Evolutionary conservation across 208 protist genomes (phyloP), one percentile per base, ranked within the genome.

Genomic region (Crithidia brevicula): DNA sequence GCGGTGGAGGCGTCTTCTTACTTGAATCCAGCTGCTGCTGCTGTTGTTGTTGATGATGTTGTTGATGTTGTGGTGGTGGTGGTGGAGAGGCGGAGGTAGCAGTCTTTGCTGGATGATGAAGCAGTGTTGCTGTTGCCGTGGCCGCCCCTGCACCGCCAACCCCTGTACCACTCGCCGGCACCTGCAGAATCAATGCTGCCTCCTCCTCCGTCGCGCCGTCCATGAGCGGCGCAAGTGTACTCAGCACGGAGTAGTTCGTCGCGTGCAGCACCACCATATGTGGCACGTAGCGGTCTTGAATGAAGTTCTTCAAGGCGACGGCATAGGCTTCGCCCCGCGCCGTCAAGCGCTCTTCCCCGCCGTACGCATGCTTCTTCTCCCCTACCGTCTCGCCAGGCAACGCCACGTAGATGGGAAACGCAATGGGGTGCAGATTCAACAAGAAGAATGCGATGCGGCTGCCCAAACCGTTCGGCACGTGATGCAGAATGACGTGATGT

Each of bases 401-500:
- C 5, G 85, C 80, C 51, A 96, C 79, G 68, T 94, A 96, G 34
- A 95, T 87, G 22, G 89, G 92, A 64, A 87, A 92, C 15, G 89
- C 83, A 36, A 95, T 80, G 50, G 92, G 88, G 67, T 94, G 92
- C 9, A 96, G 81, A 65, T 96, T 96, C 43, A 92, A 51, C n/a
- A 96, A 57, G 56, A 96, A 96, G 72, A 95, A 96, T 22, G 79
- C 85, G 59, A 96, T 89, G 42, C 85, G 86, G 52, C 83, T 94
- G 33, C 85, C 88, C 4, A 96, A 70, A 0, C 87, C 87, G 43
- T 77, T 81, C 18, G 72, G 66, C 22, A 96, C 82, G 20, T 83
- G 85, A 75, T 96, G 77, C 42, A 96, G 62, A 1, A 93, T 77
- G 31, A 96, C 84, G 73, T 95, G 92, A 52, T 84, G 87, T 78